Evolutionary conservation across 768 basidiomycete species (phyloP), one percentile per base, ranked within the genome.

Genomic region (Phanerochaete carnosa): DNA sequence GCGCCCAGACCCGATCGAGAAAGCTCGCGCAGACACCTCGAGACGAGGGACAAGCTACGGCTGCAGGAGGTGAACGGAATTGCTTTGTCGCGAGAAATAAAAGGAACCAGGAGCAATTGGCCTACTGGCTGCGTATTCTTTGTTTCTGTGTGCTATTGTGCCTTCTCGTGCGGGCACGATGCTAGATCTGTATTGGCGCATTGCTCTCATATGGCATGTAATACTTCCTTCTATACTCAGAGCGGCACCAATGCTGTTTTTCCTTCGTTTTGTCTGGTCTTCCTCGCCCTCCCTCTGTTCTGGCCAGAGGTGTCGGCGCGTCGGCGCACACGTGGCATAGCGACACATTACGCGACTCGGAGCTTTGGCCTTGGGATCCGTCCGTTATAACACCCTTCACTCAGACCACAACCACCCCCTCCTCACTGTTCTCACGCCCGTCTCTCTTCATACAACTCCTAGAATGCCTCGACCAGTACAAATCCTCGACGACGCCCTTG

Each of bases 401-500:
- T 55, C 35, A 39, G 39, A 43, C 54, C 54, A 12, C n/a, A 19
- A 55, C 54, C 54, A 23, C 52, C 30, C 26, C 33, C 52, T 35
- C 33, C 19, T 32, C 29, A 33, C 16, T 53, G 33, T 53, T 43
- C 54, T 37, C 35, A 32, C 28, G n/a, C 32, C 46, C 22, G n/a
- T 53, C 55, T 60, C 28, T 25, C 49, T 30, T 26, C 52, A 33
- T 49, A 51, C 32, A 56, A 23, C 54, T 63, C 52, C 47, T 25
- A 57, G 2, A 35, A 80, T 77, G 77, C 32, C 69, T 4, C 59
- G 60, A 28, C 28, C 63, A 32, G 54, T 79, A 49, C 80, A 59
- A 9, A 82, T 97, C 45, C 80, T 97, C 45, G 83, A 92, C 64
- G 87, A 79, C 39, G 92, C 90, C 3, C 84, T 95, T 43, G 93